Evolutionary conservation across 75 land plant species (phyloP).

Genomic region (Picea sitchensis): DNA sequence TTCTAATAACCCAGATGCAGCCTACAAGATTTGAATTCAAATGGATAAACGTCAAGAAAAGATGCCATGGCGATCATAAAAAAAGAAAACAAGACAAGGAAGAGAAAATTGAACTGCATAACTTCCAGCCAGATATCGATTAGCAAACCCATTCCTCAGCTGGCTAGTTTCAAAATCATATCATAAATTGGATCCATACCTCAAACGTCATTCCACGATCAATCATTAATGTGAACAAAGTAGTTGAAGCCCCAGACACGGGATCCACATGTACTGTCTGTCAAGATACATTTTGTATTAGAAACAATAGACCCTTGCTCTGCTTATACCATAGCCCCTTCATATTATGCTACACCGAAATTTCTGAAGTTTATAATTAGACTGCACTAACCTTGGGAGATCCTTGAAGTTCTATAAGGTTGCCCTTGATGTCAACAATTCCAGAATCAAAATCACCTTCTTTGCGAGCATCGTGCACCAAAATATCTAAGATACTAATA

Average conservation of each 20-base stretch:
- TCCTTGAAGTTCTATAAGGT: constrained; percentile 60
- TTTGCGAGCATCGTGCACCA: constrained; percentile 74
- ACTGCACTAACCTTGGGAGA: constrained; percentile 58
- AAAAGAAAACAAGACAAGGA: background rate
- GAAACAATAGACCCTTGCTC: background rate
- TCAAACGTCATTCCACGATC: constrained; percentile 92
- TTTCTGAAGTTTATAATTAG: background rate
- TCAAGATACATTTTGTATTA: constrained; percentile 6
- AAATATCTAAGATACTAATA: constrained; percentile 72
- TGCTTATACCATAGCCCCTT: background rate
- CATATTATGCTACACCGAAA: background rate
- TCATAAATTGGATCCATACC: constrained; percentile 30
- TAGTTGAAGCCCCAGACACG: constrained; percentile 88
- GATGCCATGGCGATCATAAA: background rate
- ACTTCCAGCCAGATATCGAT: too few relatives aligned
- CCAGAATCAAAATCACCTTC: constrained; percentile 96
- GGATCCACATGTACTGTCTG: constrained; percentile 93
- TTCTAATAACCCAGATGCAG: constrained; percentile 56
- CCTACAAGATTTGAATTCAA: constrained; percentile 25
- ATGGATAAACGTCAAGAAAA: background rate
- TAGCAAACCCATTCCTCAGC: background rate
- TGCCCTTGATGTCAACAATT: constrained; percentile 90
- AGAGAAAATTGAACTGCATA: background rate
- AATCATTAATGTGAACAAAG: constrained; percentile 61
- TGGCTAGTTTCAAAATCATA: background rate